These are phyloP conservation scores for Rhizopogon rudus DNA, from an alignment of 768 basidiomycete species.

Conservation along the genomic window DNA sequence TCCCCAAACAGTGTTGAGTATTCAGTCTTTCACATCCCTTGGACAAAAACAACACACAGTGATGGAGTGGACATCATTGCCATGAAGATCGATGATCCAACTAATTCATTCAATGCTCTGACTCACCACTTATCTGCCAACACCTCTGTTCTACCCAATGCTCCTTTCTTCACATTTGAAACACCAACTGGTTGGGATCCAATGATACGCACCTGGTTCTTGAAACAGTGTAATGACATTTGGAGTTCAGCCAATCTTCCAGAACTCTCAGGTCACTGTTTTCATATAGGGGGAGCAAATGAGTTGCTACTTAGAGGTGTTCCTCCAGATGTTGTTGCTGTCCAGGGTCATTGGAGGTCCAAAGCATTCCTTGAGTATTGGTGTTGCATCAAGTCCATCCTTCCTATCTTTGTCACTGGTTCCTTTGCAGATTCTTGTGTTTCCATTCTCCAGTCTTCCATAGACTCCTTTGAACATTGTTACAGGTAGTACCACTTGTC, in stretches of 20 bases:
- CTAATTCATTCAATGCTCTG: slow-evolving; percentile 17
- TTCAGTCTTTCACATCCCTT: slow-evolving; percentile 27
- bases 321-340: slow-evolving; percentile 24
- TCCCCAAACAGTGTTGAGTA: not conserved
- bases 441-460: no score
- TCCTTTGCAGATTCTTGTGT: no score
- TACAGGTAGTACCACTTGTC: no score
- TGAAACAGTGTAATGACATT: not conserved
- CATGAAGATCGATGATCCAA: slow-evolving; percentile 8
- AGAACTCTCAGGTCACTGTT: slow-evolving; percentile 18
- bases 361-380: slow-evolving; percentile 25
- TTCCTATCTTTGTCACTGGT: slow-evolving; percentile 7
- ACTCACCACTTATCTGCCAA: slow-evolving; percentile 16
- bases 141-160: slow-evolving; percentile 1
- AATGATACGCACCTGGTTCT: not conserved
- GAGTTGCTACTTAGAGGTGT: slow-evolving; percentile 27
- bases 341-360: slow-evolving; percentile 28
- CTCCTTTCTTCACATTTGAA: slow-evolving; percentile 4
- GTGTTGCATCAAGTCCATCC: slow-evolving; percentile 18
- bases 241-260: not conserved
- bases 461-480: no score
- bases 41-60: slow-evolving; percentile 27
- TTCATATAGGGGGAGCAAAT: slow-evolving; percentile 22
- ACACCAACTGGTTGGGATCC: not conserved
- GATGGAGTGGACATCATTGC: slow-evolving; percentile 23